Evolutionary conservation across 805 yeast species (phyloP), one percentile per base, ranked within the genome.

Genomic region (Kodamaea restingae): DNA sequence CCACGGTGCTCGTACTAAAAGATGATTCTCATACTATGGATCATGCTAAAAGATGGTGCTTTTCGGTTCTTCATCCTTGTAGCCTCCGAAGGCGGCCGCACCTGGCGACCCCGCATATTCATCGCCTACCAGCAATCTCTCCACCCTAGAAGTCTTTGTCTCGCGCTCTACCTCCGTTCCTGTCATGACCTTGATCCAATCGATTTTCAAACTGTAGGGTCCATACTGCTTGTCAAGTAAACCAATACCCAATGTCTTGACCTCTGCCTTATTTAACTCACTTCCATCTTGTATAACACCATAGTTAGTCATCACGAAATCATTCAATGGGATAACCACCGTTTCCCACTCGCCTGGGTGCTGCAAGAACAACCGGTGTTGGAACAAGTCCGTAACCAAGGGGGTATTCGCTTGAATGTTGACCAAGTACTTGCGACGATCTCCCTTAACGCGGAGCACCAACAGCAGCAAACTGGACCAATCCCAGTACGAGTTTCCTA

Each of bases 341-440:
- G 88, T 82, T 55, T 87, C 93, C 95, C 95, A 86, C 45, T 78
- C 70, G 2, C 88, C 86, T 4, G 86, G 87, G 29, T 68, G 74
- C 48, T 78, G 76, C 47, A 84, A 62, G 50, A 84, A 87, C 46
- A 87, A 65, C 15, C 95, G 62, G 58, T 87, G 95, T 60, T 87
- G 95, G 60, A 78, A 87, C 46, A 87, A 64, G 59, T 87, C 95
- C 2, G 91, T 82, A 6, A 79, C 73, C 43, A 83, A 73, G 22
- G 90, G 82, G 1, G 88, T 78, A 52, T 85, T 87, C 9, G 91
- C 81, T 63, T 87, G 95, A 36, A 87, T 71, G 52, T 87, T 87
- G 32, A 87, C 80, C 58, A 83, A 75, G 58, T 84, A 87, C 58
- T 81, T 81, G 41, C 95, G 65, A 42, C 76, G 66, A 55, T 82